Conservation (phyloP, 2,329 filamentous ascomycete genomes). For the Corynespora cassiicola region DNA sequence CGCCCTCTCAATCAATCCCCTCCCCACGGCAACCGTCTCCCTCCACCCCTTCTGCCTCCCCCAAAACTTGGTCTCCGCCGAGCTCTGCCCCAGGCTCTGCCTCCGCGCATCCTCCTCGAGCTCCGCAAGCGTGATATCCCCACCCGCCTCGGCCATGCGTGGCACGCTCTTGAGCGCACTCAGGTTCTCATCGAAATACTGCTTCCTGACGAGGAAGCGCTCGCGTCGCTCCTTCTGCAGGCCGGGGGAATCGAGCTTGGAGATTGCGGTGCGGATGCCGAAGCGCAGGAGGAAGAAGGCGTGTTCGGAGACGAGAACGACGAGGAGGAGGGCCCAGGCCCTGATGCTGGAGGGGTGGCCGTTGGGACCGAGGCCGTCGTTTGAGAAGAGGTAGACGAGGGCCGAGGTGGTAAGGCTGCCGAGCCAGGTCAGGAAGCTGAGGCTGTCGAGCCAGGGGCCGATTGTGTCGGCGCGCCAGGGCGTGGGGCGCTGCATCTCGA, state of each 20-base stretch:
- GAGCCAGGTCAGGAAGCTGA: constrained; percentile 92
- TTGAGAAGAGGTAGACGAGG: constrained; percentile 87
- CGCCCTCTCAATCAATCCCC: constrained; percentile 55
- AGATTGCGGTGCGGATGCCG: constrained; percentile 74
- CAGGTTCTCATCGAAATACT: constrained; percentile 76
- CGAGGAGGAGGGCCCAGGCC: constrained; percentile 80
- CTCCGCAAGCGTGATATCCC: constrained; percentile 67
- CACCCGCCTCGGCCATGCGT: constrained; percentile 49
- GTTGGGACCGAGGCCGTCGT: constrained; percentile 68
- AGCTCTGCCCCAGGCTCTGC: constrained; percentile 49
- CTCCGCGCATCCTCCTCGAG: constrained; percentile 65
- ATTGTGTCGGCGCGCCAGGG: constrained; percentile 93
- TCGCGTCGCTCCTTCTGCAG: constrained; percentile 85
- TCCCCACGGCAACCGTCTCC: constrained; percentile 59
- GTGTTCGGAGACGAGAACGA: constrained; percentile 87
- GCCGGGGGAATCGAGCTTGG: constrained; percentile 84
- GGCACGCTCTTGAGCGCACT: constrained; percentile 59
- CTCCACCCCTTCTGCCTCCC: constrained; percentile 55
- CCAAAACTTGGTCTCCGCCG: constrained; percentile 61
- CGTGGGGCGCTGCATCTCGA: constrained; percentile 86
- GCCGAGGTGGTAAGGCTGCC: constrained; percentile 87
- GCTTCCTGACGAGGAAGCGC: constrained; percentile 80
- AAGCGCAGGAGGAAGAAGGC: constrained; percentile 81
- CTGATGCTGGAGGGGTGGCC: constrained; percentile 74
- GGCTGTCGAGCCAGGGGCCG: constrained; percentile 85